These are phyloP conservation scores for Nitzschia sp. DNA, from an alignment of 108 stramenopile genomes.

Conservation along the genomic window DNA sequence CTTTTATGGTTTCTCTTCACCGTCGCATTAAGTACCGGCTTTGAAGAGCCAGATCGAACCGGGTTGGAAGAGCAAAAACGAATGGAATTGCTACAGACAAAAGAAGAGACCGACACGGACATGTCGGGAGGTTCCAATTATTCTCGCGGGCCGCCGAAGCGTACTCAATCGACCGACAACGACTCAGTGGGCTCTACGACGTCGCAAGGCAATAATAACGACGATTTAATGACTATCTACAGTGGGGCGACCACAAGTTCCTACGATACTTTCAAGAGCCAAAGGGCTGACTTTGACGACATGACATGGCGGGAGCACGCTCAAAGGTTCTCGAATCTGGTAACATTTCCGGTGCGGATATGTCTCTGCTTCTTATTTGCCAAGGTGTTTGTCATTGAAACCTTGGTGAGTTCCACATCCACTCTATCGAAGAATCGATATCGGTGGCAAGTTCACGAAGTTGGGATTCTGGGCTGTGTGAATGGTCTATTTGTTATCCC, in stretches of 20 bases:
- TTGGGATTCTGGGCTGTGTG: constrained; percentile 74
- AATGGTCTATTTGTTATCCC: constrained; percentile 82
- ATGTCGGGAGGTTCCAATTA: background rate
- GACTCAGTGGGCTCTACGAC: background rate
- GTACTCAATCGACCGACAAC: background rate
- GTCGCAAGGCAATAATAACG: background rate
- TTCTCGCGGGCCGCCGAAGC: background rate
- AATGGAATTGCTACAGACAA: constrained; percentile 32
- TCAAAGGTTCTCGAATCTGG: constrained; percentile 25
- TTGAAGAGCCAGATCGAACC: constrained; percentile 60
- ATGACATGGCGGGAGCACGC: constrained; percentile 1
- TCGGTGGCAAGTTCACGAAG: constrained; percentile 74
- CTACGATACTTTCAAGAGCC: background rate
- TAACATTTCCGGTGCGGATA: constrained; percentile 56
- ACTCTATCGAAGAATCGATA: constrained; percentile 84
- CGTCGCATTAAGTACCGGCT: constrained; percentile 35
- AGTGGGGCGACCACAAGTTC: constrained; percentile 23
- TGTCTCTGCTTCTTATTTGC: constrained; percentile 76
- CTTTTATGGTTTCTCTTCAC: constrained; percentile 64
- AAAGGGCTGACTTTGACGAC: background rate
- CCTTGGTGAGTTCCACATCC: constrained; percentile 70
- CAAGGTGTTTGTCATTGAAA: constrained; percentile 85
- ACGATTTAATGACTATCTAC: constrained; percentile 26
- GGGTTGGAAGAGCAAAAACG: constrained; percentile 60
- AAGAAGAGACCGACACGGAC: background rate